Evolutionary conservation across 257 asterid species (phyloP).

Genomic region (Solanum ossicruentum): DNA sequence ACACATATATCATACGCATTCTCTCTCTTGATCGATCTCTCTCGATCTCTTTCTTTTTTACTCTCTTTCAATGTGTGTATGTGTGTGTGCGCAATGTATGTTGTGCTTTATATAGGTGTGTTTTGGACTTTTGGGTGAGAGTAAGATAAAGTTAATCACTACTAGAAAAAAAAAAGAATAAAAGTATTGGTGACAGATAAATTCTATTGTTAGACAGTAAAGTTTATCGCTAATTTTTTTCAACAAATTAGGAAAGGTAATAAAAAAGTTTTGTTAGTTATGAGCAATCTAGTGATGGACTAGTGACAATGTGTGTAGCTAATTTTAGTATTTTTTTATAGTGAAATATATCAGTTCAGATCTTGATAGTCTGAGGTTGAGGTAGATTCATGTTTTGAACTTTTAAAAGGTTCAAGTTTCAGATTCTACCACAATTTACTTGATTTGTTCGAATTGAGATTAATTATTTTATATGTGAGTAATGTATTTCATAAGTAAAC

Average conservation of each 20-base stretch:
- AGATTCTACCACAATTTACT: too few species aligned
- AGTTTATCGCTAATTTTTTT: background rate
- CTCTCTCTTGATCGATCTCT: background rate
- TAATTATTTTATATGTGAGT: too few species aligned
- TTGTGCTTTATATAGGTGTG: background rate
- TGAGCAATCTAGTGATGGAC: background rate
- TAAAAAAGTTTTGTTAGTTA: background rate
- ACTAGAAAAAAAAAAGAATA: background rate
- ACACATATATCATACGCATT: conserved; percentile 14
- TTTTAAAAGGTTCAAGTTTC: too few species aligned
- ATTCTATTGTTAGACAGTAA: background rate
- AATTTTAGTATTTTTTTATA: too few species aligned
- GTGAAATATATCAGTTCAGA: too few species aligned
- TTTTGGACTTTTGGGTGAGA: background rate
- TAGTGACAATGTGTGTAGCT: background rate
- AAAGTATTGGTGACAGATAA: background rate
- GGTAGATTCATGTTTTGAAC: too few species aligned
- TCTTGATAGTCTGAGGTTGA: too few species aligned
- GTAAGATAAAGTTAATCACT: background rate
- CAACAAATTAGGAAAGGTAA: background rate
- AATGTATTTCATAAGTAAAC: too few species aligned
- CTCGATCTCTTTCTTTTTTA: background rate
- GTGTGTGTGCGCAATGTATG: background rate
- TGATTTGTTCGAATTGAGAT: too few species aligned
- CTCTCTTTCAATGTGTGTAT: background rate